Evolutionary conservation across 2,329 filamentous ascomycete species (phyloP).

Genomic region (Bertia moriformis): DNA sequence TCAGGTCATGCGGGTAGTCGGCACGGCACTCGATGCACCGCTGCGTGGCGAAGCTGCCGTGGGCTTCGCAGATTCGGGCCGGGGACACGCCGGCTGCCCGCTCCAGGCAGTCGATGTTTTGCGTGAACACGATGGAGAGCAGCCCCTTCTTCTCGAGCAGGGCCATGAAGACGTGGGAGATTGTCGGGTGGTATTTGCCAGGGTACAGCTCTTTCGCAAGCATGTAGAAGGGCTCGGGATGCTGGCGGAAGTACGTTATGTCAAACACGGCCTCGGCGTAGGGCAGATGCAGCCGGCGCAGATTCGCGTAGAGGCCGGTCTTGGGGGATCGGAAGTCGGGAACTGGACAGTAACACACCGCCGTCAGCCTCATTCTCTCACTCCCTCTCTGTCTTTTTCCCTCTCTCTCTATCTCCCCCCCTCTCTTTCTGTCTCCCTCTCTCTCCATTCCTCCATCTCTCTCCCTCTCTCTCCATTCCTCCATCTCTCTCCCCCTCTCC

Average conservation of each 20-base stretch:
- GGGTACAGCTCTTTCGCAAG: conserved; percentile 87
- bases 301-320: conserved; percentile 85
- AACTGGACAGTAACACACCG: conserved; percentile 33
- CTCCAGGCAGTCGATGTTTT: conserved; percentile 96
- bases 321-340: conserved; percentile 90
- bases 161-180: conserved; percentile 78
- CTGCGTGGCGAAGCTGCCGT: conserved; percentile 86
- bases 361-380: neutral
- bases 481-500: no score
- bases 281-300: conserved; percentile 71
- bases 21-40: conserved; percentile 77
- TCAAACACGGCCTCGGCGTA: conserved; percentile 90
- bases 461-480: no score
- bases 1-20: conserved; percentile 56
- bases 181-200: conserved; percentile 72
- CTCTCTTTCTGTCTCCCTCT: no score
- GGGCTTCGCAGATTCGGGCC: conserved; percentile 76
- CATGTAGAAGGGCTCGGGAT: conserved; percentile 82
- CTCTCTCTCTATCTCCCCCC: no score
- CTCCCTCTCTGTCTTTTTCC: neutral
- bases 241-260: conserved; percentile 70
- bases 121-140: conserved; percentile 78
- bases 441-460: no score
- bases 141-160: conserved; percentile 68
- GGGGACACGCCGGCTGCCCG: conserved; percentile 69